phyloP scores from a whole-genome alignment of 441 rosid species.

The Theobroma grandiflorum region DNA sequence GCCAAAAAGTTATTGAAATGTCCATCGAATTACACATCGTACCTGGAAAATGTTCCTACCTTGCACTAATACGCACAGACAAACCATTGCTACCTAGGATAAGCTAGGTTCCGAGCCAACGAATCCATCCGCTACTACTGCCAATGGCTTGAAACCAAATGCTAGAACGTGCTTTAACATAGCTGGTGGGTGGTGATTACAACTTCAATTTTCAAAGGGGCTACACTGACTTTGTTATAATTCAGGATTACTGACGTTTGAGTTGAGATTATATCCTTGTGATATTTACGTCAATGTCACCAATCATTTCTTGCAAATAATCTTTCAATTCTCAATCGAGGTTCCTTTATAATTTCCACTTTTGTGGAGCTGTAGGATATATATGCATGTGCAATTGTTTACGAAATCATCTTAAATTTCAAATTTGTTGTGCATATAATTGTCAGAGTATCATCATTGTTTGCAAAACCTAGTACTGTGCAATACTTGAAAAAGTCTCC shows the following conservation, averaged over 20 bases:
- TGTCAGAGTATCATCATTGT: too few relatives aligned
- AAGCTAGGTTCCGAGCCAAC: neutral
- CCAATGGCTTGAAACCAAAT: slow-evolving; percentile 6
- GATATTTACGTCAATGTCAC: neutral
- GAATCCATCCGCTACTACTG: neutral
- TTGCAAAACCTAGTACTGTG: neutral
- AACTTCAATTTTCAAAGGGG: neutral
- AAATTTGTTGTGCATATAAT: neutral
- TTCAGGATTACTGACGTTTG: neutral
- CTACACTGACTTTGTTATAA: neutral
- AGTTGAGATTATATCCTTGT: neutral
- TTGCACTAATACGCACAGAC: neutral
- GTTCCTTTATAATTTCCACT: neutral
- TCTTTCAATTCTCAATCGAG: neutral
- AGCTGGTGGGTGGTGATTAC: neutral
- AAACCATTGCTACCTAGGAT: neutral
- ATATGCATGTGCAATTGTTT: neutral
- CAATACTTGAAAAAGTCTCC: neutral
- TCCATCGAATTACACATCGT: neutral
- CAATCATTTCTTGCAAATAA: slow-evolving; percentile 9
- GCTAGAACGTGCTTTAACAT: neutral
- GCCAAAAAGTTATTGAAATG: neutral
- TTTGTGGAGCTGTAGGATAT: neutral
- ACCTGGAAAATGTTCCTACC: neutral
- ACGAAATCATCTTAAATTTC: too few relatives aligned